phyloP scores from a whole-genome alignment of 176 grass and related monocot genomes.

The Urochloa ruziziensis region DNA sequence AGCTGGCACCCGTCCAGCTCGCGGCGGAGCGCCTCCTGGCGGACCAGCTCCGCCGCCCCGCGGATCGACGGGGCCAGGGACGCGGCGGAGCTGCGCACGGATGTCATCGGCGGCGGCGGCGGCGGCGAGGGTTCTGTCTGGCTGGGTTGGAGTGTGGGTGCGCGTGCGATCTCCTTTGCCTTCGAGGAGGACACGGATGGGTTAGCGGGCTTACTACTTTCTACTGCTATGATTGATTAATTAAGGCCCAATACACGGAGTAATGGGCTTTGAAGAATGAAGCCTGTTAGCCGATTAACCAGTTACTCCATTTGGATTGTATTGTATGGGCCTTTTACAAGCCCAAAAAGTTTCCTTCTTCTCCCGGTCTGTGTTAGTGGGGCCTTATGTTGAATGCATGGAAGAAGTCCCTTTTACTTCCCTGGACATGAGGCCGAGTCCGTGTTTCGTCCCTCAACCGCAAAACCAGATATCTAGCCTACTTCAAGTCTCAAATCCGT shows the following conservation, averaged over 20 bases:
- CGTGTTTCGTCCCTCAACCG: too few species aligned
- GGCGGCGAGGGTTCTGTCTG: conserved; percentile 34
- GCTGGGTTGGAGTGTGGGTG: neutral
- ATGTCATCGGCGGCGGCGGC: conserved; percentile 43
- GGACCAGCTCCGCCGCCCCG: conserved; percentile 43
- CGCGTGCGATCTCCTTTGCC: neutral
- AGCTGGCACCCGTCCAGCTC: conserved; percentile 80
- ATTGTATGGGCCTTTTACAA: neutral
- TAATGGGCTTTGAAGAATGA: neutral
- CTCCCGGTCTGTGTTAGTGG: neutral
- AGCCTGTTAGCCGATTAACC: neutral
- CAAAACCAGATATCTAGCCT: too few species aligned
- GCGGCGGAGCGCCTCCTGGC: conserved; percentile 52
- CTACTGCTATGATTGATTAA: neutral
- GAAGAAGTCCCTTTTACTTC: too few species aligned
- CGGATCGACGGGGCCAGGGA: conserved; percentile 57
- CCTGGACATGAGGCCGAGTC: too few species aligned
- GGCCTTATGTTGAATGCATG: neutral
- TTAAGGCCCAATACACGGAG: neutral
- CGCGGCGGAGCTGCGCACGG: conserved; percentile 49
- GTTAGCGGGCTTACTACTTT: neutral
- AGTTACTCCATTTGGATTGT: too few species aligned
- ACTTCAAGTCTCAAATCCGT: too few species aligned
- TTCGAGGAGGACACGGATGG: neutral
- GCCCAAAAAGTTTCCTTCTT: neutral